A percentile compares a stretch with the other conserved stretches of the same genome.
Conservation (phyloP, 352 stramenopile species). For the Phytophthora pluvialis region DNA sequence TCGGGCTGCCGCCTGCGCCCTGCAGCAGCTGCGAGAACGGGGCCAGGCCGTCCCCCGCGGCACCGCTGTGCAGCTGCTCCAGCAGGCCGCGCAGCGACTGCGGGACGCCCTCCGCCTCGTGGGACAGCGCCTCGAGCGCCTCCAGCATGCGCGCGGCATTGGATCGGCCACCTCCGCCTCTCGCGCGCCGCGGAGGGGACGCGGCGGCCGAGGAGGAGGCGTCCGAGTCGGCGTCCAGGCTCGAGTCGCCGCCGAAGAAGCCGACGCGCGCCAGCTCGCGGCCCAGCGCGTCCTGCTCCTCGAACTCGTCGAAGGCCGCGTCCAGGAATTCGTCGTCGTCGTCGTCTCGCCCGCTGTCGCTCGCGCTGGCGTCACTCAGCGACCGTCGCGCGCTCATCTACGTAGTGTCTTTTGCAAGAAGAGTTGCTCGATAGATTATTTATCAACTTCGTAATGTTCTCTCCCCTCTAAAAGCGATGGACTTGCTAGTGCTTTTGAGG, state of each 20-base stretch:
- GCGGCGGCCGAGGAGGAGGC: neutral
- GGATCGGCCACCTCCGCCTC: conserved; percentile 5
- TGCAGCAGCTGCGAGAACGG: conserved; percentile 66
- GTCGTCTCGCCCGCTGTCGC: conserved; percentile 16
- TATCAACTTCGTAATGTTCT: no score
- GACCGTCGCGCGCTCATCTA: conserved; percentile 28
- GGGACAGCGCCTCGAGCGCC: conserved; percentile 57
- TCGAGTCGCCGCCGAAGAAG: conserved; percentile 24
- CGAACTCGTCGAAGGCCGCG: conserved; percentile 41
- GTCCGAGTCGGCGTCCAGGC: conserved; percentile 3
- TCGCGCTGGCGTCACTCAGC: conserved; percentile 20
- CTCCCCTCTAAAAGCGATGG: no score
- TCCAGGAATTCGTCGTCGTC: conserved; percentile 38
- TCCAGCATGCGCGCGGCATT: conserved; percentile 57
- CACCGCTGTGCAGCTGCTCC: conserved; percentile 34
- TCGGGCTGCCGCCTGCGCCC: conserved; percentile 29
- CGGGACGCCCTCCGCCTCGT: conserved; percentile 45
- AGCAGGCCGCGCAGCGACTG: conserved; percentile 52
- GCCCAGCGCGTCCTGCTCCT: conserved; percentile 40
- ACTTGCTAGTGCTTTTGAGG: no score
- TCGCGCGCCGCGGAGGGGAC: conserved; percentile 3
- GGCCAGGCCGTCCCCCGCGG: conserved; percentile 33
- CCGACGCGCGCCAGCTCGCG: conserved; percentile 28
- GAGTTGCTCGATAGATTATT: no score
- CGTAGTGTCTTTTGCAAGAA: conserved; percentile 6